These are phyloP conservation scores for Phytophthora boehmeriae DNA, from an alignment of 352 stramenopile genomes.

Conservation along the genomic window DNA sequence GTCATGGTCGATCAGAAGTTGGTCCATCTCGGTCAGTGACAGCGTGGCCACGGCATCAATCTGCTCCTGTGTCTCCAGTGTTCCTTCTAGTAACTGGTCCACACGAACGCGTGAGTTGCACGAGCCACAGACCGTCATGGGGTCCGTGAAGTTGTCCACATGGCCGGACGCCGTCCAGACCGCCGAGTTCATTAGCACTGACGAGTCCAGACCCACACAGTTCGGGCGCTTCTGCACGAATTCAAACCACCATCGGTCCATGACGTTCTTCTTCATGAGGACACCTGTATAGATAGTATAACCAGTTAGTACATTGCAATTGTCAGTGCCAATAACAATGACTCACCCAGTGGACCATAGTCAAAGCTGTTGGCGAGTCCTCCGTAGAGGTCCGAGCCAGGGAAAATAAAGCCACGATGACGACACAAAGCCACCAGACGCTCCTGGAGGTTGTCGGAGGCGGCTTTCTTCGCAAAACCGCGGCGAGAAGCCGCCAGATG, in stretches of 20 bases:
- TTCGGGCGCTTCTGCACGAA: constrained; percentile 96
- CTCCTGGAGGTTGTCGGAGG: constrained; percentile 54
- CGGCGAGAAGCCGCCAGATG: constrained; percentile 20
- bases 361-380: constrained; percentile 98
- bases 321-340: constrained; percentile 5
- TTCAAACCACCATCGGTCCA: constrained; percentile 96
- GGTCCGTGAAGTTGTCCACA: constrained; percentile 97
- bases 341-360: constrained; percentile 91
- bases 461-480: constrained; percentile 44
- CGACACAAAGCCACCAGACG: constrained; percentile 86
- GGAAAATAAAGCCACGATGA: constrained; percentile 94
- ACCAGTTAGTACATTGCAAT: constrained; percentile 6
- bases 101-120: constrained; percentile 91
- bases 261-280: constrained; percentile 98
- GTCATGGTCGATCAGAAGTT: constrained; percentile 46
- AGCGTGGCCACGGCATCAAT: constrained; percentile 55
- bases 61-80: constrained; percentile 49
- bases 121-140: constrained; percentile 96
- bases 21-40: constrained; percentile 66
- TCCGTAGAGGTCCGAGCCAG: constrained; percentile 97
- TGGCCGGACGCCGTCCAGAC: constrained; percentile 97
- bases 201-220: constrained; percentile 95
- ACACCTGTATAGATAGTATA: constrained; percentile 42
- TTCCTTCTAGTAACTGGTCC: constrained; percentile 71
- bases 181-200: constrained; percentile 94